Percentiles rank a stretch among this genome's conserved stretches.
phyloP scores from a whole-genome alignment of 176 grass and related monocot species.

The Eleusine coracana region DNA sequence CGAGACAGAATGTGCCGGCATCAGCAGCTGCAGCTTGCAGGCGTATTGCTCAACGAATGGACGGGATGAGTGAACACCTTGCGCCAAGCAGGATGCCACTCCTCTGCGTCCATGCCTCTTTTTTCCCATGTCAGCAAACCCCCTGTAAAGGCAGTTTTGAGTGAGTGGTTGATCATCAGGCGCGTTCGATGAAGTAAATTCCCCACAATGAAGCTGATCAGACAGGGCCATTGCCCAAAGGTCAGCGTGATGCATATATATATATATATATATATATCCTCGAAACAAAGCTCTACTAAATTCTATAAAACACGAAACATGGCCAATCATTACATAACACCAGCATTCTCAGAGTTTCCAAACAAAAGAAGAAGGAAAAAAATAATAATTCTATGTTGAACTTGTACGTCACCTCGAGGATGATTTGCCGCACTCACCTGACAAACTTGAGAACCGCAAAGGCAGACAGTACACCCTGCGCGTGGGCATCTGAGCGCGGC shows the following conservation, averaged over 20 bases:
- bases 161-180: too few relatives aligned
- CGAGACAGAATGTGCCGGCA: slow-evolving; percentile 9
- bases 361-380: background rate
- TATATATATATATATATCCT: too few relatives aligned
- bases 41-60: background rate
- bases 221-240: too few relatives aligned
- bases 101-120: background rate
- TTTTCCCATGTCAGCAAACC: background rate
- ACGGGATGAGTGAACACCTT: background rate
- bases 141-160: background rate
- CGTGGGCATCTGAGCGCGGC: background rate
- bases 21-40: slow-evolving; percentile 1
- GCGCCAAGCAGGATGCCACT: background rate
- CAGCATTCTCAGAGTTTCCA: background rate
- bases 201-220: too few relatives aligned
- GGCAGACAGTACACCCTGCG: background rate
- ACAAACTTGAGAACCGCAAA: background rate
- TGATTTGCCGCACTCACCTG: background rate
- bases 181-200: too few relatives aligned
- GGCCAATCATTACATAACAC: background rate
- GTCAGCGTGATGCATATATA: background rate
- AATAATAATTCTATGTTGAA: background rate
- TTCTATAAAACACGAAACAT: background rate
- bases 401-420: background rate
- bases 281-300: too few relatives aligned